phyloP scores from a whole-genome alignment of 768 basidiomycete genomes.

The Collybia sp. region DNA sequence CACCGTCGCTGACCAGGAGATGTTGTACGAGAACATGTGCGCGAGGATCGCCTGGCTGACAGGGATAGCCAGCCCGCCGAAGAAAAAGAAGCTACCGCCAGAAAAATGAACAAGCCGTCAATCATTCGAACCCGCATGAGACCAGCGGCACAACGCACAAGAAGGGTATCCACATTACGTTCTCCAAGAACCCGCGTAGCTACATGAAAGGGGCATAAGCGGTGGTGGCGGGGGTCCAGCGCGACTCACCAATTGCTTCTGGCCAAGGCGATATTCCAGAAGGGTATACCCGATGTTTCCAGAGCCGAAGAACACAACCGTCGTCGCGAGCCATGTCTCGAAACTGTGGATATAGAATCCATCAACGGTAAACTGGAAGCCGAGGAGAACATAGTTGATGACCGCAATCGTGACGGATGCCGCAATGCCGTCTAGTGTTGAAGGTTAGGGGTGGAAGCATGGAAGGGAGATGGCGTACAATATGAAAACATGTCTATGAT shows the following conservation, averaged over 20 bases:
- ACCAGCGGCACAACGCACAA: conserved; percentile 44
- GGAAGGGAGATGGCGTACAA: conserved; percentile 9
- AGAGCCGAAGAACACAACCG: conserved; percentile 72
- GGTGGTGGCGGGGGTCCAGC: conserved; percentile 12
- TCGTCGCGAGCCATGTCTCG: conserved; percentile 76
- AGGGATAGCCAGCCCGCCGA: conserved; percentile 70
- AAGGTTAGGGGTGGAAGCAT: no score
- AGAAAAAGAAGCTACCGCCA: conserved; percentile 65
- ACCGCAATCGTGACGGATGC: conserved; percentile 60
- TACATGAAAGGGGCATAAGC: conserved; percentile 13
- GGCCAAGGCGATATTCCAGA: conserved; percentile 68
- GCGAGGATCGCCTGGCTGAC: conserved; percentile 65
- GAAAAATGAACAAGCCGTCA: background rate
- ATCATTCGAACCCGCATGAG: no score
- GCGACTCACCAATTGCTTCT: conserved; percentile 38
- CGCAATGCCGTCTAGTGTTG: conserved; percentile 43
- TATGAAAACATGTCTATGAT: conserved; percentile 50
- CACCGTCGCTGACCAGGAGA: conserved; percentile 53
- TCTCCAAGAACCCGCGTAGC: conserved; percentile 48
- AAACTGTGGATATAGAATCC: conserved; percentile 76
- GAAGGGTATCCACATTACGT: conserved; percentile 67
- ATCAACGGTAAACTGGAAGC: conserved; percentile 69
- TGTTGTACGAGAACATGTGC: conserved; percentile 55
- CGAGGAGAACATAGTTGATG: conserved; percentile 73
- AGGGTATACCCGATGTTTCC: conserved; percentile 71